Percentiles rank a stretch among this genome's conserved stretches.
phyloP scores from a whole-genome alignment of 75 land plant genomes.

The Pinus tabuliformis region DNA sequence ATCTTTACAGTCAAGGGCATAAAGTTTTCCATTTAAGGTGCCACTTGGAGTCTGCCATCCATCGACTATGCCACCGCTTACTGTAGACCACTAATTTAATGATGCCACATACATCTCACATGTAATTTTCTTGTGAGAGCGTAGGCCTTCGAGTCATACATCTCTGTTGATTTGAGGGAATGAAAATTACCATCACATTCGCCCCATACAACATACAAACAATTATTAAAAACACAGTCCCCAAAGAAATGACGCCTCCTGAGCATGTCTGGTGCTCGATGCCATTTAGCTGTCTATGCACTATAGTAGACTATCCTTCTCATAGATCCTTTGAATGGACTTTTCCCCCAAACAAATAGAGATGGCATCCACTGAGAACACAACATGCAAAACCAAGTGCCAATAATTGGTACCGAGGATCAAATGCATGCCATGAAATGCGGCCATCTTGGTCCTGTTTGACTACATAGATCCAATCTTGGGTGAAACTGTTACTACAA shows the following conservation, averaged over 20 bases:
- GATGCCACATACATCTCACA: constrained; percentile 64
- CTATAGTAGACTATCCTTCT: constrained; percentile 74
- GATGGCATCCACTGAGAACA: constrained; percentile 84
- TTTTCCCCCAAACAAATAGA: constrained; percentile 86
- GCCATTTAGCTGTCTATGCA: constrained; percentile 82
- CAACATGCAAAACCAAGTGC: constrained; percentile 81
- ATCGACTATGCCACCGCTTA: constrained; percentile 53
- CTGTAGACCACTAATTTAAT: constrained; percentile 51
- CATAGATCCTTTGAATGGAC: constrained; percentile 68
- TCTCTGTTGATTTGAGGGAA: constrained; percentile 67
- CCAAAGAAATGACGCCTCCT: constrained; percentile 74
- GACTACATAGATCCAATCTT: constrained; percentile 83
- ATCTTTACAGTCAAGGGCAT: constrained; percentile 68
- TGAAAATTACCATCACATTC: constrained; percentile 62
- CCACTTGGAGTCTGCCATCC: constrained; percentile 71
- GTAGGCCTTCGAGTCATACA: constrained; percentile 79
- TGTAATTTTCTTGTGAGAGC: constrained; percentile 53
- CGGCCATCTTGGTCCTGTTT: constrained; percentile 62
- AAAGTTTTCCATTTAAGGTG: constrained; percentile 58
- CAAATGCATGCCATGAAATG: constrained; percentile 86
- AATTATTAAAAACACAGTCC: constrained; percentile 74
- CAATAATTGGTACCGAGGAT: constrained; percentile 67
- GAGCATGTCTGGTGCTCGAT: constrained; percentile 84
- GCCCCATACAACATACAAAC: constrained; percentile 82
- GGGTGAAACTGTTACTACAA: too few relatives aligned